Percentiles rank a stretch among this genome's conserved stretches.
Conservation (phyloP, 352 stramenopile genomes). For the Stephanocyclus meneghinianus region DNA sequence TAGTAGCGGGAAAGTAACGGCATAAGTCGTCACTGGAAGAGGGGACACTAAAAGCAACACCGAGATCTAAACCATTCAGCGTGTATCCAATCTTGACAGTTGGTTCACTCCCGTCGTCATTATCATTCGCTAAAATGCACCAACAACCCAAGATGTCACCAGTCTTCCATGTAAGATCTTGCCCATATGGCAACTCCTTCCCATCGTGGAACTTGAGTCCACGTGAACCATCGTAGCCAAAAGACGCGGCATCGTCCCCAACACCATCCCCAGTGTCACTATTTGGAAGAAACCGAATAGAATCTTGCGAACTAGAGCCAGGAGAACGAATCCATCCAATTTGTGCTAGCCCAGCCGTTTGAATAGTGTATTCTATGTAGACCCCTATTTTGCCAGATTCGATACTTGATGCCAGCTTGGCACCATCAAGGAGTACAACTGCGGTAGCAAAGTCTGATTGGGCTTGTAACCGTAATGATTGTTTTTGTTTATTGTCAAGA, state of each 20-base stretch:
- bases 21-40: slow-evolving; percentile 21
- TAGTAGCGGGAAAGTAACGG: slow-evolving; percentile 47
- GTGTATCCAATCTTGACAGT: slow-evolving; percentile 87
- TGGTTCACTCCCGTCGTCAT: slow-evolving; percentile 39
- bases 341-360: slow-evolving; percentile 90
- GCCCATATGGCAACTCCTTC: slow-evolving; percentile 55
- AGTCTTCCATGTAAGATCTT: slow-evolving; percentile 19
- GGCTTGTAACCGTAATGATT: slow-evolving; percentile 58
- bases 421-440: slow-evolving; percentile 71
- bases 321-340: slow-evolving; percentile 86
- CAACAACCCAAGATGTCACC: slow-evolving; percentile 27
- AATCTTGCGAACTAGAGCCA: background rate
- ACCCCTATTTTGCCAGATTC: slow-evolving; percentile 14
- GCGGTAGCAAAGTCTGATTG: slow-evolving; percentile 79
- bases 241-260: slow-evolving; percentile 88
- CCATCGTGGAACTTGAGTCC: slow-evolving; percentile 84
- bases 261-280: slow-evolving; percentile 85
- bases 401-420: slow-evolving; percentile 13
- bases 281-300: slow-evolving; percentile 80
- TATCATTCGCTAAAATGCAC: slow-evolving; percentile 38
- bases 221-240: slow-evolving; percentile 87
- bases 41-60: slow-evolving; percentile 82
- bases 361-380: slow-evolving; percentile 89
- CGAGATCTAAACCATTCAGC: slow-evolving; percentile 89
- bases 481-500: slow-evolving; percentile 2